Evolutionary conservation across 2,329 filamentous ascomycete genomes (phyloP).

Genomic region (Laburnicola sp.): DNA sequence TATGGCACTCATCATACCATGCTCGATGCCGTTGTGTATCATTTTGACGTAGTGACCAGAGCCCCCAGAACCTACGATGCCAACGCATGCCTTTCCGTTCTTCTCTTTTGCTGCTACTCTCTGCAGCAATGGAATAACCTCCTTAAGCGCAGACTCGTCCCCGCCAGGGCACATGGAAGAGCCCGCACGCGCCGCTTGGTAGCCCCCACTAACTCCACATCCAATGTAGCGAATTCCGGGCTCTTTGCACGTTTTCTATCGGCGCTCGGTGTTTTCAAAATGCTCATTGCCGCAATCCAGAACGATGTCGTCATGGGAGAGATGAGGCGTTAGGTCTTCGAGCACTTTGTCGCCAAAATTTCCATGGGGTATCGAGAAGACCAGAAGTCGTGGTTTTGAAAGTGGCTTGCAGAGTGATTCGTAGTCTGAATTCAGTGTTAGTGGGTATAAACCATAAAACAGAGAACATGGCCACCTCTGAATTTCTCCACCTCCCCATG

Average conservation of each 20-base stretch:
- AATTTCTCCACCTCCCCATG: slow-evolving; percentile 45
- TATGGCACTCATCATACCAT: slow-evolving; percentile 68
- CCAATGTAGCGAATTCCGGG: slow-evolving; percentile 68
- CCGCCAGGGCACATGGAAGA: slow-evolving; percentile 70
- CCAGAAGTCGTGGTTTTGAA: slow-evolving; percentile 53
- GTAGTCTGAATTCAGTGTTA: slow-evolving; percentile 49
- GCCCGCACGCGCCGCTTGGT: slow-evolving; percentile 66
- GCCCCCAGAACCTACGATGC: slow-evolving; percentile 62
- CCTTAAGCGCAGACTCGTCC: slow-evolving; percentile 59
- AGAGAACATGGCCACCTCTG: slow-evolving; percentile 26
- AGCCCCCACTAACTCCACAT: slow-evolving; percentile 69
- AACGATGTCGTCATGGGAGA: slow-evolving; percentile 66
- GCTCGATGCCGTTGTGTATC: slow-evolving; percentile 75
- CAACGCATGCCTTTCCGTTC: slow-evolving; percentile 63
- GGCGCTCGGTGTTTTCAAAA: slow-evolving; percentile 64
- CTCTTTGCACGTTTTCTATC: slow-evolving; percentile 60
- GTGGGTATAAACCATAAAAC: neutral
- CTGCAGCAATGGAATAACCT: slow-evolving; percentile 63
- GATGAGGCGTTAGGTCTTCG: slow-evolving; percentile 52
- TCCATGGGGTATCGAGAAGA: slow-evolving; percentile 58
- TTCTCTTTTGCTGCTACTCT: slow-evolving; percentile 65
- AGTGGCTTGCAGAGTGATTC: slow-evolving; percentile 55
- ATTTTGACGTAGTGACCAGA: slow-evolving; percentile 75
- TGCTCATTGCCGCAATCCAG: slow-evolving; percentile 71
- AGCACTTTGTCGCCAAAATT: slow-evolving; percentile 53